Conservation (phyloP, 1,284 basidiomycete genomes). For the Puccinia novopanici region DNA sequence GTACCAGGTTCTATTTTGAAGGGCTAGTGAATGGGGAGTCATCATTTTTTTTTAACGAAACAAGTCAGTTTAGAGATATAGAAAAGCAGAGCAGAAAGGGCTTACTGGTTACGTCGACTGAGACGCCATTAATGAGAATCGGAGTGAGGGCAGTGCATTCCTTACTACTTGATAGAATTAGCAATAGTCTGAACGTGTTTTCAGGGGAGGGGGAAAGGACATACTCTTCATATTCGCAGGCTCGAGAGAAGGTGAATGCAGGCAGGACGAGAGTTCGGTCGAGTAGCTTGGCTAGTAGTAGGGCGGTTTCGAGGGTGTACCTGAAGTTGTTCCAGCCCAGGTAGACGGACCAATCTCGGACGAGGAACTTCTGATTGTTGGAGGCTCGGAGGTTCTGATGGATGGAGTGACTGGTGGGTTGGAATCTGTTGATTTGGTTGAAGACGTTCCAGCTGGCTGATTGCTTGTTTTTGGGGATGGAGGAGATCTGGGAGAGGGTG, state of each 20-base stretch:
- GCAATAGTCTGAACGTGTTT: not conserved
- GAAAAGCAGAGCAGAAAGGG: not conserved
- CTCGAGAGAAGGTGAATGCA: constrained; percentile 37
- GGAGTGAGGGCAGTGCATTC: constrained; percentile 42
- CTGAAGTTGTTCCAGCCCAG: constrained; percentile 48
- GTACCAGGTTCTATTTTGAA: constrained; percentile 32
- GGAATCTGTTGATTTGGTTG: constrained; percentile 1
- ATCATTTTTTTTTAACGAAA: not conserved
- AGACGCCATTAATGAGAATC: constrained; percentile 30
- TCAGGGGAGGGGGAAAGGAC: not conserved
- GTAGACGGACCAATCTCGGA: constrained; percentile 43
- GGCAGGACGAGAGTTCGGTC: constrained; percentile 45
- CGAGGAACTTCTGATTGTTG: constrained; percentile 35
- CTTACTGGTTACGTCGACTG: constrained; percentile 31
- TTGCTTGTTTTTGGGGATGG: not conserved
- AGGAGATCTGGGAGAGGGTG: not conserved
- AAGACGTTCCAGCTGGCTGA: constrained; percentile 13
- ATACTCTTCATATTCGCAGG: constrained; percentile 45
- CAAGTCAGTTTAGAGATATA: not conserved
- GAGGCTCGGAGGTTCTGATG: no score
- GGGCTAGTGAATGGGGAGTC: not conserved
- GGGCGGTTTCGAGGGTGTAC: constrained; percentile 42
- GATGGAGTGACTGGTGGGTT: no score
- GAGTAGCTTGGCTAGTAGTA: constrained; percentile 37
- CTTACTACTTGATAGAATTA: constrained; percentile 15